These are phyloP conservation scores for Graphiopsis chlorocephala DNA, from an alignment of 2,329 filamentous ascomycete species.

Conservation along the genomic window DNA sequence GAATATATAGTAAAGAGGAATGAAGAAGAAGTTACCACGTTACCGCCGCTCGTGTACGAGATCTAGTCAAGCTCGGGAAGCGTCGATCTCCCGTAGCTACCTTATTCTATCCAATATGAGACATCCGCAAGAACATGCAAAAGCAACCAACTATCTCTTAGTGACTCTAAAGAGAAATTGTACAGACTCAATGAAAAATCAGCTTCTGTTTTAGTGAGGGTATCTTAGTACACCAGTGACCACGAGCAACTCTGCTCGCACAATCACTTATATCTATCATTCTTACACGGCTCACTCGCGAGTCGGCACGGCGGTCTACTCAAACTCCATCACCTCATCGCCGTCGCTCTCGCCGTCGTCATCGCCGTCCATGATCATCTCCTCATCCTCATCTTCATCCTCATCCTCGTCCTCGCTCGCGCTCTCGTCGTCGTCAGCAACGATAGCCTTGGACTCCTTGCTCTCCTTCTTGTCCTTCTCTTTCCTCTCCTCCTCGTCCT, in stretches of 20 bases:
- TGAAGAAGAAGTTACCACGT: no score
- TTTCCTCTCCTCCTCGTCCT: slow-evolving; percentile 62
- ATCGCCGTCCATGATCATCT: slow-evolving; percentile 18
- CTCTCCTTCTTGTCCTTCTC: slow-evolving; percentile 54
- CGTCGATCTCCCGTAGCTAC: no score
- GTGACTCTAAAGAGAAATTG: not conserved
- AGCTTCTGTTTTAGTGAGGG: slow-evolving; percentile 1
- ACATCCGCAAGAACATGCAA: no score
- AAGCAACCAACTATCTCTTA: no score
- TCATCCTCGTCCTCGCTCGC: slow-evolving; percentile 31
- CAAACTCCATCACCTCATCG: slow-evolving; percentile 6
- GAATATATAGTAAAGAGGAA: no score
- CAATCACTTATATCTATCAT: not conserved
- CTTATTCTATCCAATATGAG: no score
- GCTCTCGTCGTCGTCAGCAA: slow-evolving; percentile 36
- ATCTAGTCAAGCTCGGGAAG: no score
- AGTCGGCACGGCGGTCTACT: not conserved
- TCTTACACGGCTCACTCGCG: not conserved
- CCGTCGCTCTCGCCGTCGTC: slow-evolving; percentile 15
- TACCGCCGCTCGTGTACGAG: no score
- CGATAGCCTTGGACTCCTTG: slow-evolving; percentile 40
- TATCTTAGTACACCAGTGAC: slow-evolving; percentile 3
- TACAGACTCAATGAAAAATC: not conserved
- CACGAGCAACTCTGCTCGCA: not conserved
- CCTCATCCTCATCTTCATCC: slow-evolving; percentile 21